Percentiles rank a stretch among this genome's conserved stretches.
These are phyloP conservation scores for Cenchrus fungigraminus DNA, from an alignment of 176 grass and related monocot genomes.

Conservation along the genomic window DNA sequence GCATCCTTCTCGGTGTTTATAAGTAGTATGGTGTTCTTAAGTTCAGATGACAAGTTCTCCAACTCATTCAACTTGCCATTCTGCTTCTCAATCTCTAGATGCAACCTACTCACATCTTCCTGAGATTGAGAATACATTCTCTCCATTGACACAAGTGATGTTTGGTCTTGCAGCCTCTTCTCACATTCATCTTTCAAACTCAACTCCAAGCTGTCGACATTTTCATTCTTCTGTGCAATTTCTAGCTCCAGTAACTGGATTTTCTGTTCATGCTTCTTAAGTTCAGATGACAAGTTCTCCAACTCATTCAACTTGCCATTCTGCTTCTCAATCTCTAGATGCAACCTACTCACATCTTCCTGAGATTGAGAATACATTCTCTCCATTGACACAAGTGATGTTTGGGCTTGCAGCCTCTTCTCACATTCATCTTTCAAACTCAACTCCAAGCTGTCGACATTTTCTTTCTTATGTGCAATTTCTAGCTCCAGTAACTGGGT, in stretches of 20 bases:
- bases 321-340: constrained; percentile 62
- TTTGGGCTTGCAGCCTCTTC: constrained; percentile 52
- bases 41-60: constrained; percentile 45
- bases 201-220: constrained; percentile 29
- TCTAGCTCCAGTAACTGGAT: constrained; percentile 55
- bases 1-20: constrained; percentile 50
- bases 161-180: constrained; percentile 52
- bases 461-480: constrained; percentile 53
- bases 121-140: constrained; percentile 56
- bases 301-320: constrained; percentile 56
- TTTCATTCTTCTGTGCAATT: constrained; percentile 53
- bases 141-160: constrained; percentile 42
- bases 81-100: constrained; percentile 62
- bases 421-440: constrained; percentile 50
- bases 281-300: constrained; percentile 45
- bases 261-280: constrained; percentile 43
- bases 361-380: constrained; percentile 56
- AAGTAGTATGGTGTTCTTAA: constrained; percentile 47
- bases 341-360: constrained; percentile 47
- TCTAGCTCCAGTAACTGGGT: constrained; percentile 55
- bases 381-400: constrained; percentile 42
- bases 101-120: constrained; percentile 47
- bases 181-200: constrained; percentile 50
- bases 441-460: constrained; percentile 29
- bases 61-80: constrained; percentile 56